Percentiles rank a stretch among this genome's conserved stretches.
phyloP scores from a whole-genome alignment of 306 rosid species.

The Albizia julibrissin region DNA sequence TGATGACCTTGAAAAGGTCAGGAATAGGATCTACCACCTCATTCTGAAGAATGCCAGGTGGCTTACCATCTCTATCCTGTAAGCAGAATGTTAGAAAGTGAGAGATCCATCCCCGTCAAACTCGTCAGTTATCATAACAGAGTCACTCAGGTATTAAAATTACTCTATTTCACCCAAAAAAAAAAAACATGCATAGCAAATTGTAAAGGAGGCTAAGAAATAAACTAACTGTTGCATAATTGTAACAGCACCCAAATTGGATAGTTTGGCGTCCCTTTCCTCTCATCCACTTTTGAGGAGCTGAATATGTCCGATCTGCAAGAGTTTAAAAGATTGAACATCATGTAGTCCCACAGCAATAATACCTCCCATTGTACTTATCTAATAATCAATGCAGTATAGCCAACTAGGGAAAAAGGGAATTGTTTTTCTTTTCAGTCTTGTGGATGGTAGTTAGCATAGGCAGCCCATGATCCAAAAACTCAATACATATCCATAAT shows the following conservation, averaged over 20 bases:
- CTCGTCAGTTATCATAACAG: slow-evolving; percentile 17
- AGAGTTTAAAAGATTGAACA: slow-evolving; percentile 31
- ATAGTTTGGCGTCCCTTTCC: slow-evolving; percentile 96
- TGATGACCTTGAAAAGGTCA: slow-evolving; percentile 86
- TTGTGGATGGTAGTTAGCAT: background rate
- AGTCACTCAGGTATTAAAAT: background rate
- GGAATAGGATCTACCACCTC: slow-evolving; percentile 79
- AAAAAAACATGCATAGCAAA: background rate
- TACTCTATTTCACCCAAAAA: background rate
- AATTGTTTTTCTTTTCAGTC: slow-evolving; percentile 5
- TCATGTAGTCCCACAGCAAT: slow-evolving; percentile 8
- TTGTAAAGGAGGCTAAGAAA: slow-evolving; percentile 18
- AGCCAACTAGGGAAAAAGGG: background rate
- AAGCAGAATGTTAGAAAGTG: slow-evolving; percentile 29
- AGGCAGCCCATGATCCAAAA: background rate
- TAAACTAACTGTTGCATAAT: slow-evolving; percentile 75
- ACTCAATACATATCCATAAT: background rate
- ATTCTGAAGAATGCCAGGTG: slow-evolving; percentile 77
- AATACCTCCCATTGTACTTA: slow-evolving; percentile 9
- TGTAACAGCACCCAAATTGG: slow-evolving; percentile 97
- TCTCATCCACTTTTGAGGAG: slow-evolving; percentile 95
- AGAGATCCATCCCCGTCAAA: slow-evolving; percentile 25
- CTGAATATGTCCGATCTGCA: slow-evolving; percentile 83
- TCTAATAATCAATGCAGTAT: background rate
- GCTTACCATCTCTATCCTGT: slow-evolving; percentile 91